These are phyloP conservation scores for Colletotrichum horii DNA, from an alignment of 2,329 filamentous ascomycete genomes.

Conservation along the genomic window DNA sequence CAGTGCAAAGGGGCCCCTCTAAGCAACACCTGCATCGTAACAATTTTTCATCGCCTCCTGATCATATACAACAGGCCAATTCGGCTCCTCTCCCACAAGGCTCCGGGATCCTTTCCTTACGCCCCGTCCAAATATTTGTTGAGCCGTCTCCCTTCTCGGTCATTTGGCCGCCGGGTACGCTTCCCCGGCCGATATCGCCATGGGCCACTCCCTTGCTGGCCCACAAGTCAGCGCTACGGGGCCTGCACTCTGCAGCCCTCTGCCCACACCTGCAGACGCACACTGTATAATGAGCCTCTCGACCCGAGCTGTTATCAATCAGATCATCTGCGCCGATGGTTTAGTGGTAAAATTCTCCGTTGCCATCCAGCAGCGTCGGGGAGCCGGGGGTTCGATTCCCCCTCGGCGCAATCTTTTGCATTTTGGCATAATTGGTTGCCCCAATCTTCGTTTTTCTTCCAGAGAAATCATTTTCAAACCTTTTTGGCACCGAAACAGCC, in stretches of 20 bases:
- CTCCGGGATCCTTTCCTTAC: background rate
- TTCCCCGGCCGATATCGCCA: background rate
- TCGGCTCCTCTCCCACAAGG: background rate
- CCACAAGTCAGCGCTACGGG: background rate
- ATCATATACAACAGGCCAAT: background rate
- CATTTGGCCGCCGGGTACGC: background rate
- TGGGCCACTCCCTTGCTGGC: background rate
- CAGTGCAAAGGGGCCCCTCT: background rate
- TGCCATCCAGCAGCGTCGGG: background rate
- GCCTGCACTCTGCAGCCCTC: background rate
- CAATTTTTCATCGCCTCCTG: background rate
- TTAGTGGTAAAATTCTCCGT: background rate
- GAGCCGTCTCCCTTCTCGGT: background rate
- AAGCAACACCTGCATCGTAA: background rate
- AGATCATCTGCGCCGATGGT: background rate
- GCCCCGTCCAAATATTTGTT: background rate
- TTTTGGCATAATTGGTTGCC: background rate
- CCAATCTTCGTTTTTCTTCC: no score
- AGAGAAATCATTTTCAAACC: no score
- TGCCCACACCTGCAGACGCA: background rate
- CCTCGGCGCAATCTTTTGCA: background rate
- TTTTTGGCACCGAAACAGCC: no score
- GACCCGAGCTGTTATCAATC: fast-evolving
- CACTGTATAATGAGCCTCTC: background rate
- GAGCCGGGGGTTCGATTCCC: background rate